Percentiles rank a stretch among this genome's conserved stretches.
Evolutionary conservation across 2,329 filamentous ascomycete genomes (phyloP).

Genomic region (Monascus ruber): DNA sequence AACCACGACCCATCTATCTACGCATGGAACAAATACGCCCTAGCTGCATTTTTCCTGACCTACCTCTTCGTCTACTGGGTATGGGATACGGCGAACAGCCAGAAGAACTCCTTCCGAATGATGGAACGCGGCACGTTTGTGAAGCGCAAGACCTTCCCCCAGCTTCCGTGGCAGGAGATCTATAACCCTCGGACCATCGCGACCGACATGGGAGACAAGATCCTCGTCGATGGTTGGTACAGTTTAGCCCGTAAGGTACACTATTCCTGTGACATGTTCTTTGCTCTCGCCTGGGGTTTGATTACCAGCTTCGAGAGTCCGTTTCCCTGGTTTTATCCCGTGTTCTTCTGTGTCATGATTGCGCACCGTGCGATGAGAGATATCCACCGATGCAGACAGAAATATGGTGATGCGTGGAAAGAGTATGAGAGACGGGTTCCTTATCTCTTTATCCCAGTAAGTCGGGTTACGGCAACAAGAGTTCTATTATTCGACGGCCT

Average conservation of each 20-base stretch:
- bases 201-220: conserved; percentile 59
- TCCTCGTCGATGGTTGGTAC: conserved; percentile 80
- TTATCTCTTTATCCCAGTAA: too few species aligned
- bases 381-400: too few species aligned
- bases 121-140: conserved; percentile 58
- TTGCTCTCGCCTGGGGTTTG: conserved; percentile 63
- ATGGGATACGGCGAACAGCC: conserved; percentile 83
- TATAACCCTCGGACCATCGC: conserved; percentile 67
- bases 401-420: too few species aligned
- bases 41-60: conserved; percentile 50
- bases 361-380: too few species aligned
- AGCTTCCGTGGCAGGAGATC: conserved; percentile 72
- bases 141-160: conserved; percentile 69
- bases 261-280: conserved; percentile 69
- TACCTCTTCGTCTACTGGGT: conserved; percentile 80
- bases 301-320: conserved; percentile 69
- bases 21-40: conserved; percentile 56
- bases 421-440: too few species aligned
- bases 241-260: conserved; percentile 65
- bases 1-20: conserved; percentile 69
- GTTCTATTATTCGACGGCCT: too few species aligned
- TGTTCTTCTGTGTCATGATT: too few species aligned
- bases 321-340: conserved; percentile 70
- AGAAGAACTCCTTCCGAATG: conserved; percentile 83
- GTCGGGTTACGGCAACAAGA: too few species aligned